phyloP scores from a whole-genome alignment of 208 protist genomes.

The Trypanosoma brucei region DNA sequence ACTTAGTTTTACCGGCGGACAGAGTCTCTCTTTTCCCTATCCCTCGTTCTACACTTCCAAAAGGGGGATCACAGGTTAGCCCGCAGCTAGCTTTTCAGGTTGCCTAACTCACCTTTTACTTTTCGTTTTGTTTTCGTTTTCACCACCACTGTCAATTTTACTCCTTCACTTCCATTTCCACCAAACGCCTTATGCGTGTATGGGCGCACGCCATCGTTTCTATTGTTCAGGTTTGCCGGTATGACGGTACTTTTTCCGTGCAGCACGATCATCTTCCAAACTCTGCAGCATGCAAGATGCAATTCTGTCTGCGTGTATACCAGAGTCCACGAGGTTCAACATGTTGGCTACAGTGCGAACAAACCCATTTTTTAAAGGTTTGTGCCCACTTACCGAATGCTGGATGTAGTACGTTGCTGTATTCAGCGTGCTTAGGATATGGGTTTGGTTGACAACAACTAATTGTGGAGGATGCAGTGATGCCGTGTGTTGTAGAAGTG shows the following conservation, averaged over 20 bases:
- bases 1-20: too few relatives aligned
- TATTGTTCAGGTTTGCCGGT: neutral
- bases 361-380: constrained; percentile 2
- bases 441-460: constrained; percentile 30
- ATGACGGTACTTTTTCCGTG: constrained; percentile 6
- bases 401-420: constrained; percentile 13
- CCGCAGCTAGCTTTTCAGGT: neutral
- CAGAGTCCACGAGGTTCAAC: constrained; percentile 1
- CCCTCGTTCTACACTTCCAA: too few relatives aligned
- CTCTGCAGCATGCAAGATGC: constrained; percentile 4
- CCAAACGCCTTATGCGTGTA: too few relatives aligned
- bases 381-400: neutral
- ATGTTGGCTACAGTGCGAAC: neutral
- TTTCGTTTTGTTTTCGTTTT: neutral
- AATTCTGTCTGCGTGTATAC: neutral
- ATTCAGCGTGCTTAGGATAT: constrained; percentile 28
- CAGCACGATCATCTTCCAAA: neutral
- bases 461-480: constrained; percentile 30
- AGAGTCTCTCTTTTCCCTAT: too few relatives aligned
- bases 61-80: too few relatives aligned
- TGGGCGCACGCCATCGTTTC: too few relatives aligned
- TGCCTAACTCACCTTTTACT: neutral
- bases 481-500: constrained; percentile 11
- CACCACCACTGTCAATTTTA: neutral
- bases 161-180: neutral